Conservation (phyloP, 495 filamentous ascomycete species). For the Hypoxylon trugodes region DNA sequence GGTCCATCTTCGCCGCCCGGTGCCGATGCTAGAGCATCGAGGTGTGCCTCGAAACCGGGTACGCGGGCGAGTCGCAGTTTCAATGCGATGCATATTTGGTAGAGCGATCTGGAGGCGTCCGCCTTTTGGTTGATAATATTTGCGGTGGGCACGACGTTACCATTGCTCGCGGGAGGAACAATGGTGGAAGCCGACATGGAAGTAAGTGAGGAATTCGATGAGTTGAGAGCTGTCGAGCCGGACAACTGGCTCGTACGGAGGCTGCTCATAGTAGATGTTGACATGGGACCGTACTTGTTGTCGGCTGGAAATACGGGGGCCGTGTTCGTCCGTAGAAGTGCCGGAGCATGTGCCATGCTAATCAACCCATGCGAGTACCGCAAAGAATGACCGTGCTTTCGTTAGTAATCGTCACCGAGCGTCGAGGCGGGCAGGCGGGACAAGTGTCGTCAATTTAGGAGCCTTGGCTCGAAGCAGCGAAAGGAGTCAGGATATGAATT, state of each 20-base stretch:
- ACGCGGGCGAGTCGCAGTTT: constrained; percentile 82
- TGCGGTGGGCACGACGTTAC: constrained; percentile 73
- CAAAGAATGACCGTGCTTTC: constrained; percentile 13
- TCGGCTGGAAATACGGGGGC: constrained; percentile 54
- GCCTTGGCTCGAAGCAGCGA: constrained; percentile 4
- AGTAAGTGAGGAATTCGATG: constrained; percentile 57
- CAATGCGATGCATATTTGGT: constrained; percentile 90
- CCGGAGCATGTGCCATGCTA: constrained; percentile 61
- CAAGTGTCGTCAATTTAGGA: constrained; percentile 7
- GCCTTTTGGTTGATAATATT: constrained; percentile 96
- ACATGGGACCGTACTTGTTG: constrained; percentile 48
- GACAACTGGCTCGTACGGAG: constrained; percentile 63
- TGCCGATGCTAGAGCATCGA: constrained; percentile 57
- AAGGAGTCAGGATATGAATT: not conserved
- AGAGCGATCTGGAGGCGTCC: constrained; percentile 86
- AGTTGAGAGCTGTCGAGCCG: constrained; percentile 58
- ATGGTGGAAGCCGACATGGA: constrained; percentile 56
- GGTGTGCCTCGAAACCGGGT: constrained; percentile 77
- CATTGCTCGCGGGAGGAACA: constrained; percentile 55
- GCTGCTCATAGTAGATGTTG: constrained; percentile 54
- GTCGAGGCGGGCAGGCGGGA: constrained; percentile 6
- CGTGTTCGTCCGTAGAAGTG: constrained; percentile 60
- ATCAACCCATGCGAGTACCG: constrained; percentile 50
- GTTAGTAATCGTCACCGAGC: constrained; percentile 8
- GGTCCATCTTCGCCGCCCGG: constrained; percentile 74